Evolutionary conservation across 176 grass and related monocot genomes (phyloP), one percentile per base, ranked within the genome.

Genomic region (Dendrocalamus sinicus): DNA sequence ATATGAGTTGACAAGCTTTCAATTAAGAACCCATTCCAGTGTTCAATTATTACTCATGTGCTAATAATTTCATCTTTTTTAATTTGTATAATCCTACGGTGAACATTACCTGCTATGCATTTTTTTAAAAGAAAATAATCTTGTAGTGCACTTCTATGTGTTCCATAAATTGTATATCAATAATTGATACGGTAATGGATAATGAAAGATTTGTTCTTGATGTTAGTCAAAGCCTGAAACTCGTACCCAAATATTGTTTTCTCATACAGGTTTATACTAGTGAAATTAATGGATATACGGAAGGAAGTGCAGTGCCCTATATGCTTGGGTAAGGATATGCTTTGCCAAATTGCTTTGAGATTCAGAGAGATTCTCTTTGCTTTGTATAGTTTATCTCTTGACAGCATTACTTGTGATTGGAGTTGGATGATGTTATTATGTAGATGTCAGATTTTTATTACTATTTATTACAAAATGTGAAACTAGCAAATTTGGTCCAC

Each of bases 291-390:
- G 24, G 89, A 94, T 70, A 80, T 94, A 72, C 86, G 89, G 50
- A 89, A 89, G 84, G 89, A 89, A 84, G 92, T 94, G 70, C 92
- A 91, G 40, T 94, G 92, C 83, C 89, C 92, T 72, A 91, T 94
- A 85, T 94, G 92, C 86, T 89, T 94, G 87, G 92, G 92, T 94
- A 84, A 67, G 24, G 4, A 84, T 76, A 41, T 73, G 60, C 45
- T 75, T 51, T 75, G 15, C 66, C 43, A 63, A 66, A 20, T 81
- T 84, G 37, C 24, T 64, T 80, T 83, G 53, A 89, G 19, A 67
- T 70, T 84, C 15, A 69, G 53, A 75, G 7, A 39, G 1, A 59
- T 50, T 73, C 1, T 71, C 51, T 76, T 70, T 82, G 64, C 12
- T 71, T 44, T 83, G 23, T 48, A 62, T 23, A 59, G 24, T 75